Percentiles rank a stretch among this genome's conserved stretches.
phyloP scores from a whole-genome alignment of 2,329 filamentous ascomycete genomes.

The Phaeosphaeriaceae sp. region DNA sequence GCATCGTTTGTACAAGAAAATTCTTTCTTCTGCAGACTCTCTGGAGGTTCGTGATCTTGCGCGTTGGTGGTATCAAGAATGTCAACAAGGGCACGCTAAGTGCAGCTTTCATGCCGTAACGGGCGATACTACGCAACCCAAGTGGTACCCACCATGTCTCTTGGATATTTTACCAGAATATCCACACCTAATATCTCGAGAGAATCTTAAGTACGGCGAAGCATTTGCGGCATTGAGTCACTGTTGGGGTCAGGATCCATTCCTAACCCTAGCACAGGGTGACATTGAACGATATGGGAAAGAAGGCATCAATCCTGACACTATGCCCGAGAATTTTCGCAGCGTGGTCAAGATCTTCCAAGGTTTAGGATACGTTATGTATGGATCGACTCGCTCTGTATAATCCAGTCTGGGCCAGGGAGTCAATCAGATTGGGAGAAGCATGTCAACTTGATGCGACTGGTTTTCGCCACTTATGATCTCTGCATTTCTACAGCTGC shows the following conservation, averaged over 20 bases:
- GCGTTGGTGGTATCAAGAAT: not conserved
- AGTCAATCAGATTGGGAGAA: conserved; percentile 4
- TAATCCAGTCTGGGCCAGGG: conserved; percentile 8
- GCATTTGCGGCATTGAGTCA: conserved; percentile 16
- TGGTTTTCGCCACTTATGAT: not conserved
- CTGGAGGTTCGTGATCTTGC: not conserved
- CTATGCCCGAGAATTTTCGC: conserved; percentile 3
- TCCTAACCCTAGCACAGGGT: not conserved
- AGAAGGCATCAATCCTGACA: not conserved
- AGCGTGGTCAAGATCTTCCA: not conserved
- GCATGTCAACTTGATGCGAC: conserved; percentile 3
- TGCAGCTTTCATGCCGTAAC: not conserved
- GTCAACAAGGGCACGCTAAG: not conserved
- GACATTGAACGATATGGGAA: not conserved
- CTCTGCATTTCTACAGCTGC: conserved; percentile 4
- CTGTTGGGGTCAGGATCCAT: conserved; percentile 13
- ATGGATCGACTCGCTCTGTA: conserved; percentile 16
- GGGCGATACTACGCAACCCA: not conserved
- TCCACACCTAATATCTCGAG: not conserved
- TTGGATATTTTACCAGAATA: not conserved
- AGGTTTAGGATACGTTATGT: conserved; percentile 5
- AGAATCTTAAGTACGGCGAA: not conserved
- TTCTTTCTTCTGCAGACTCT: not conserved
- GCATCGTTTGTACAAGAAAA: not conserved
- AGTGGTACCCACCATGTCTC: not conserved